These are phyloP conservation scores for Chalaropsis ovoidea DNA, from an alignment of 2,329 filamentous ascomycete genomes.

Conservation along the genomic window DNA sequence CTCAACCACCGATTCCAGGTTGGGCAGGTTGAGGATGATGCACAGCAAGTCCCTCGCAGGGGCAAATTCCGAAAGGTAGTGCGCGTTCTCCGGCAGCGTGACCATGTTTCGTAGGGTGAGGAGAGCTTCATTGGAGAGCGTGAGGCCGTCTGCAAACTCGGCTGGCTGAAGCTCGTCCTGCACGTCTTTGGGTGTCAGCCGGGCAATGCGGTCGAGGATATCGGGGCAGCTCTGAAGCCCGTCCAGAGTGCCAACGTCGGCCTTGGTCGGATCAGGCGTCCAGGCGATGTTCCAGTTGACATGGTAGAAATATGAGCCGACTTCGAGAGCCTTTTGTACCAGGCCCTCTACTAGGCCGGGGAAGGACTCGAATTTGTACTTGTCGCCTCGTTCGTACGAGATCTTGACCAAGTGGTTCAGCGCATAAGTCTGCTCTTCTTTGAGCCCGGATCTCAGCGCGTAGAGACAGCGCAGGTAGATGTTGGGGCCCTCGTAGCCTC, in stretches of 20 bases:
- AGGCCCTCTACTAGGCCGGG: slow-evolving; percentile 79
- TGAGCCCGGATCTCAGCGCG: slow-evolving; percentile 68
- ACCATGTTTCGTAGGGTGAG: slow-evolving; percentile 92
- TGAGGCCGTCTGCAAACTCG: slow-evolving; percentile 58
- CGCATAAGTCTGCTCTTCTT: slow-evolving; percentile 80
- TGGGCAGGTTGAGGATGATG: slow-evolving; percentile 68
- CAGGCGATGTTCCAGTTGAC: slow-evolving; percentile 74
- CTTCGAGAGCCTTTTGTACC: slow-evolving; percentile 70
- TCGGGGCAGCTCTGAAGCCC: slow-evolving; percentile 43
- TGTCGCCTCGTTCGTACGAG: slow-evolving; percentile 86
- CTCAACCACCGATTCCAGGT: slow-evolving; percentile 62
- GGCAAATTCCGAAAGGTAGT: slow-evolving; percentile 64
- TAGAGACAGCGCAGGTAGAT: slow-evolving; percentile 85
- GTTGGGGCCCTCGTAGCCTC: slow-evolving; percentile 65
- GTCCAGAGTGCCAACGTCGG: slow-evolving; percentile 40
- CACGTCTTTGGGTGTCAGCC: slow-evolving; percentile 49
- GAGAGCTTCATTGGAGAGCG: slow-evolving; percentile 73
- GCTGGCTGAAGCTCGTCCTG: slow-evolving; percentile 63
- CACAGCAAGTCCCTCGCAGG: slow-evolving; percentile 73
- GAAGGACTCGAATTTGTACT: slow-evolving; percentile 90
- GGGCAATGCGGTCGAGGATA: slow-evolving; percentile 56
- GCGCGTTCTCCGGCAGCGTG: slow-evolving; percentile 80
- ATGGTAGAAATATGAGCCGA: slow-evolving; percentile 70
- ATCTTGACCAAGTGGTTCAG: slow-evolving; percentile 92
- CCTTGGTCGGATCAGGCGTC: slow-evolving; percentile 39